phyloP scores from a whole-genome alignment of 164 flowering plant genomes.

The Pachysandra terminalis region DNA sequence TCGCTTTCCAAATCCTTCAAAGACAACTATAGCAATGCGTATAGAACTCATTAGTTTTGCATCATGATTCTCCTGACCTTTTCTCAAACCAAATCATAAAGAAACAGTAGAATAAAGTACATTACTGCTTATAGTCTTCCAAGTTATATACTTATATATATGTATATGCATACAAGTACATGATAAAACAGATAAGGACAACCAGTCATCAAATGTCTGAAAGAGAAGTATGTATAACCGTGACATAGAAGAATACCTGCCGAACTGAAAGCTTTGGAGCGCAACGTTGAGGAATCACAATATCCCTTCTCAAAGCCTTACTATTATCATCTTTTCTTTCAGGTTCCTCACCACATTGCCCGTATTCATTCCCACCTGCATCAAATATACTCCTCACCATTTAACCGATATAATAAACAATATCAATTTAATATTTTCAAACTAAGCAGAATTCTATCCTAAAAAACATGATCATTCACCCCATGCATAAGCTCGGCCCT shows the following conservation, averaged over 20 bases:
- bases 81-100: no score
- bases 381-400: conserved; percentile 7
- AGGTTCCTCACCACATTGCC: conserved; percentile 98
- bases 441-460: neutral
- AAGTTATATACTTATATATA: no score
- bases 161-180: no score
- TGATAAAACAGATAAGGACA: no score
- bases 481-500: conserved; percentile 99
- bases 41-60: no score
- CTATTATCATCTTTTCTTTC: conserved; percentile 76
- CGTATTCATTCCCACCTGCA: conserved; percentile 99
- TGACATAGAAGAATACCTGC: conserved; percentile 49
- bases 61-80: no score
- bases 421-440: no score
- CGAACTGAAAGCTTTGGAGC: conserved; percentile 86
- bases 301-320: conserved; percentile 77
- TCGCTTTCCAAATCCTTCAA: no score
- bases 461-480: conserved; percentile 38
- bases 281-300: conserved; percentile 89
- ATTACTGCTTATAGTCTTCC: no score
- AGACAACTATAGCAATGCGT: no score
- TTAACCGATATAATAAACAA: neutral
- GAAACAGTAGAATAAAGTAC: no score
- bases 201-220: neutral
- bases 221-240: neutral